Evolutionary conservation across 257 asterid species (phyloP).

Genomic region (Salvia splendens): DNA sequence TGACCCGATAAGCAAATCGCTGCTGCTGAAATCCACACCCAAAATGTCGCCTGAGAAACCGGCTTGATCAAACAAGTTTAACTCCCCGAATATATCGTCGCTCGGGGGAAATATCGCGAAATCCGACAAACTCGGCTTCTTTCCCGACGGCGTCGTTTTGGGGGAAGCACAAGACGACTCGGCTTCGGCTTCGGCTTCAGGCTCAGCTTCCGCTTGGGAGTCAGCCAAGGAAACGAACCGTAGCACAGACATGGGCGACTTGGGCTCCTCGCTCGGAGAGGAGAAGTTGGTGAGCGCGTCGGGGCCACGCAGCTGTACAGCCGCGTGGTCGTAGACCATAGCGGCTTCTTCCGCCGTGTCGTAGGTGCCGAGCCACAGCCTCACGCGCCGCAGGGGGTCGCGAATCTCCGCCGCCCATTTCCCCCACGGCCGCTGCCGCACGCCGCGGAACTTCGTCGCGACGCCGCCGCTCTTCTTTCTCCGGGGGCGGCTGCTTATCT

Average conservation of each 20-base stretch:
- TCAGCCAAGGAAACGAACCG: constrained; percentile 50
- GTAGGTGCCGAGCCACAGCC: constrained; percentile 92
- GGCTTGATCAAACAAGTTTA: constrained; percentile 55
- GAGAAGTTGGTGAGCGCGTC: constrained; percentile 88
- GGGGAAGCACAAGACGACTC: constrained; percentile 41
- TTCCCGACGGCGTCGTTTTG: constrained; percentile 32
- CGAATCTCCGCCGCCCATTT: constrained; percentile 99
- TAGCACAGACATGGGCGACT: constrained; percentile 81
- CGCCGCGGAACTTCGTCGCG: constrained; percentile 80
- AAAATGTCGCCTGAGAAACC: constrained; percentile 44
- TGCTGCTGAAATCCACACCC: constrained; percentile 40
- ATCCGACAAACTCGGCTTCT: constrained; percentile 9
- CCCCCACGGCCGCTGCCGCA: constrained; percentile 96
- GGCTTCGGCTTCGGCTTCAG: constrained; percentile 39
- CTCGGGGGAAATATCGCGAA: constrained; percentile 47
- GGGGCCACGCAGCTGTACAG: constrained; percentile 88
- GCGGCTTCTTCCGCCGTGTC: constrained; percentile 98
- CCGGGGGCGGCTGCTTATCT: constrained; percentile 32
- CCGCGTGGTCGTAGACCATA: constrained; percentile 98
- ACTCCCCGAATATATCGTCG: constrained; percentile 47
- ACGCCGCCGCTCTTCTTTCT: constrained; percentile 42
- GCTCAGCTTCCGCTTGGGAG: constrained; percentile 35
- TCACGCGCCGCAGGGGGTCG: constrained; percentile 78
- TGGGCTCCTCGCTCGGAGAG: constrained; percentile 42
- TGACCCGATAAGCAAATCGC: constrained; percentile 49